These are phyloP conservation scores for Calendula officinalis DNA, from an alignment of 129 eudicot genomes.

Conservation along the genomic window DNA sequence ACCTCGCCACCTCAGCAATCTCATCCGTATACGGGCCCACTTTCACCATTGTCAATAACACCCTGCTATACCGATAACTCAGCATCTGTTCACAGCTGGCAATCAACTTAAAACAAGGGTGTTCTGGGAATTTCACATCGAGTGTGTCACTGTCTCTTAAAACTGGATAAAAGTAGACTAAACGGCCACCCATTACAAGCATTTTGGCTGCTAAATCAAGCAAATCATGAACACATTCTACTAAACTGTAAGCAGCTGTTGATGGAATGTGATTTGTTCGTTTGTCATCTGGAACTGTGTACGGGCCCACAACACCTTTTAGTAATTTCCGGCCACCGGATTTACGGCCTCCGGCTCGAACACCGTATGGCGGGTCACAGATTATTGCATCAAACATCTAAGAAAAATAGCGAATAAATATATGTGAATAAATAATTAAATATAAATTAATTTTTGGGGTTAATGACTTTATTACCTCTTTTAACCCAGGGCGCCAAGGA, in stretches of 20 bases:
- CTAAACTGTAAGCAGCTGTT: constrained; percentile 88
- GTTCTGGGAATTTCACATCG: constrained; percentile 73
- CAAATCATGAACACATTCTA: constrained; percentile 84
- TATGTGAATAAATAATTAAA: not conserved
- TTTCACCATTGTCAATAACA: constrained; percentile 90
- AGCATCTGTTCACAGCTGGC: constrained; percentile 82
- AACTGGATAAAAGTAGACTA: constrained; percentile 88
- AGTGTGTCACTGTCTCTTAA: constrained; percentile 65
- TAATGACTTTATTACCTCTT: constrained; percentile 64
- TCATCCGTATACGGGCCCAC: constrained; percentile 69
- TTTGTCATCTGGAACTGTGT: constrained; percentile 79
- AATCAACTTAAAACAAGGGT: constrained; percentile 80
- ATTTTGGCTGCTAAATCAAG: constrained; percentile 85
- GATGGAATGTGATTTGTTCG: constrained; percentile 91
- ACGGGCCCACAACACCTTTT: constrained; percentile 79
- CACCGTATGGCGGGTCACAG: constrained; percentile 96
- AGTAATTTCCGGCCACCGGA: constrained; percentile 90
- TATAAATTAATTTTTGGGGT: not conserved
- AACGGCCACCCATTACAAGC: constrained; percentile 89
- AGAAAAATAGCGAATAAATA: not conserved
- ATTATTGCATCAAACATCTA: constrained; percentile 90
- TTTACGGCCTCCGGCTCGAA: constrained; percentile 98
- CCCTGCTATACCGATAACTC: constrained; percentile 87
- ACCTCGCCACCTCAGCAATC: constrained; percentile 63
- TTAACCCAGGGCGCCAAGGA: constrained; percentile 88